Percentiles rank a stretch among this genome's conserved stretches.
Conservation (phyloP, 768 basidiomycete genomes). For the Leccinum variicolor region DNA sequence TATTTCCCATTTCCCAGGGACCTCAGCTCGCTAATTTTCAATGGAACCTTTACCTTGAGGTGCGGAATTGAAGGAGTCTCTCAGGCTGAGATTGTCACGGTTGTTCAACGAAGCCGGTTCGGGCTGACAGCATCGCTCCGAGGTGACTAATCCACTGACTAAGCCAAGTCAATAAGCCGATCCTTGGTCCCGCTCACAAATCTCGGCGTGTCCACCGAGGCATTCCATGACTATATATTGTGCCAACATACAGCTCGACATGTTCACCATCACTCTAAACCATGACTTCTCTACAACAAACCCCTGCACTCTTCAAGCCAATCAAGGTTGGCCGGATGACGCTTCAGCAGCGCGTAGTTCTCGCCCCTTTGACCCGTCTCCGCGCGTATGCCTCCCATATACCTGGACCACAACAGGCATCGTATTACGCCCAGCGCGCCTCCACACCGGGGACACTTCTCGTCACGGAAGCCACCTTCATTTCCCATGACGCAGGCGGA, state of each 20-base stretch:
- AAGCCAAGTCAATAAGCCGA: no score
- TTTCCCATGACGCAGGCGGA: background rate
- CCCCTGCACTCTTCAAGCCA: background rate
- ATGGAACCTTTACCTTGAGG: no score
- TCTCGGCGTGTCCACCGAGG: background rate
- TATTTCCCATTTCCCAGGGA: no score
- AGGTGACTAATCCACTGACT: no score
- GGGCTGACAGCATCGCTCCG: no score
- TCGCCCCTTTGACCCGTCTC: background rate
- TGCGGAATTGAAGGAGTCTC: no score
- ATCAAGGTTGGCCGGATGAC: background rate
- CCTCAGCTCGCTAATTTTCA: no score
- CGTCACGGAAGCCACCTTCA: background rate
- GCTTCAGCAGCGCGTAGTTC: background rate
- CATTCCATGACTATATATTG: background rate
- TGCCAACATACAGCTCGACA: background rate
- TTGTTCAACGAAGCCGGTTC: no score
- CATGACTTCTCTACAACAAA: background rate
- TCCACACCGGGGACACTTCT: background rate
- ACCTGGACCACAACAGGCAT: background rate
- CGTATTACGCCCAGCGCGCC: background rate
- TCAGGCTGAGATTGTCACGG: no score
- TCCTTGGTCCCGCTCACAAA: background rate
- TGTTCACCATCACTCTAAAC: background rate
- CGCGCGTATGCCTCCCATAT: background rate